Base-by-base conservation (phyloP, 164 flowering plant genomes). In the Magnolia kwangsiensis region DNA sequence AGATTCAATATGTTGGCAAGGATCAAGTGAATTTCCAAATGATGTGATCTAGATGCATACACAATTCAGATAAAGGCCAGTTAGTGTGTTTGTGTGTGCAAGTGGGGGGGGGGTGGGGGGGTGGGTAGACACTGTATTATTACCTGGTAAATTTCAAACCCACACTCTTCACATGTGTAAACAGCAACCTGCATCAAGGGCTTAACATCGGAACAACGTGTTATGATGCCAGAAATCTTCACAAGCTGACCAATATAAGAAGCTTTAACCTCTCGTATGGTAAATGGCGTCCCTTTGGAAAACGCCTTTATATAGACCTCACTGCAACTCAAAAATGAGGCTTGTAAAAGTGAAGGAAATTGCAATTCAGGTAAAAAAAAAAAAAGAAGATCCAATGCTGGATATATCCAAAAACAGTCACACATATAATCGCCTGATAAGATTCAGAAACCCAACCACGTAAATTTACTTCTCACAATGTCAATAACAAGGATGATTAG, bases 111-210 rank as follows among this genome's bases (percentile, higher is more conserved):
- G 24, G 24, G 24, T 23, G 24, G 24, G 24, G 24, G 24, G 24
- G 24, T 23, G 24, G 61, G 10, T 55, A 55, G 16, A 8, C 61
- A 55, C 8, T 11, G 61, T 11, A 55, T 16, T 21, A 63, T 69
- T 80, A 94, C 99, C 99, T 94, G 98, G 85, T 96, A 96, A 74
- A 96, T 94, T 84, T 96, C 99, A 85, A 92, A 92, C 64, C 99
- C 98, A 78, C 99, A 96, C 27, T 93, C 98, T 83, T 96, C 99
- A 76, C 99, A 96, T 63, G 99, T 96, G 74, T 96, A 96, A 0
- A 96, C 97, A 76, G 98, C 98, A 8, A 96, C 99, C 79, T 93
- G 90, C 98, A 96, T 93, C 83, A 96, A 83, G 7, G 99, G 99
- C 82, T 96, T 96, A 59, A 96, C 99, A 87, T 96, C 98, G 18